These are phyloP conservation scores for Fusarium scirpi DNA, from an alignment of 2,329 filamentous ascomycete genomes.

Conservation along the genomic window DNA sequence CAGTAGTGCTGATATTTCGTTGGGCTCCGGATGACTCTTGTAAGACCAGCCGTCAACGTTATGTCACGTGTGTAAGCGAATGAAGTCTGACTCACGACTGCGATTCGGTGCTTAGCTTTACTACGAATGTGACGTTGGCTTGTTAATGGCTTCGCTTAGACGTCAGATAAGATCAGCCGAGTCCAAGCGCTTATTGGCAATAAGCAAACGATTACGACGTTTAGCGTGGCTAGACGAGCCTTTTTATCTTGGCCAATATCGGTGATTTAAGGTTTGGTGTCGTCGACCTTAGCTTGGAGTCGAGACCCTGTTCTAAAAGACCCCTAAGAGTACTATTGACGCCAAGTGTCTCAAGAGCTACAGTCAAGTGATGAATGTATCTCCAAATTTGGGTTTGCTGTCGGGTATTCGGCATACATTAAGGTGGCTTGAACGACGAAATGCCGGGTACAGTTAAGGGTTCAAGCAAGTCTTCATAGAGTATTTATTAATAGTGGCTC, in stretches of 20 bases:
- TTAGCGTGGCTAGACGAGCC: neutral
- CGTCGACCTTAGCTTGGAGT: neutral
- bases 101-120: neutral
- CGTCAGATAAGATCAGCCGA: neutral
- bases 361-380: neutral
- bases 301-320: neutral
- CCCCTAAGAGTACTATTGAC: neutral
- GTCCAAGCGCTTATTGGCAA: neutral
- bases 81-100: neutral
- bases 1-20: too few relatives aligned
- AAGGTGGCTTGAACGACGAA: neutral
- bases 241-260: neutral
- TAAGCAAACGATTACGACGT: neutral
- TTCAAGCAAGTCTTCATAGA: neutral
- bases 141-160: neutral
- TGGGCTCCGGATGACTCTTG: rapidly evolving
- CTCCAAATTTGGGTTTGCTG: neutral
- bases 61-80: conserved; percentile 3
- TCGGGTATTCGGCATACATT: neutral
- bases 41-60: rapidly evolving
- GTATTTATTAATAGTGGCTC: neutral
- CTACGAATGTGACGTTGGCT: neutral
- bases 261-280: neutral
- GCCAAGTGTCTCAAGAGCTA: neutral
- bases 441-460: neutral